Conservation (phyloP, 257 asterid species). For the Paulownia fortunei region DNA sequence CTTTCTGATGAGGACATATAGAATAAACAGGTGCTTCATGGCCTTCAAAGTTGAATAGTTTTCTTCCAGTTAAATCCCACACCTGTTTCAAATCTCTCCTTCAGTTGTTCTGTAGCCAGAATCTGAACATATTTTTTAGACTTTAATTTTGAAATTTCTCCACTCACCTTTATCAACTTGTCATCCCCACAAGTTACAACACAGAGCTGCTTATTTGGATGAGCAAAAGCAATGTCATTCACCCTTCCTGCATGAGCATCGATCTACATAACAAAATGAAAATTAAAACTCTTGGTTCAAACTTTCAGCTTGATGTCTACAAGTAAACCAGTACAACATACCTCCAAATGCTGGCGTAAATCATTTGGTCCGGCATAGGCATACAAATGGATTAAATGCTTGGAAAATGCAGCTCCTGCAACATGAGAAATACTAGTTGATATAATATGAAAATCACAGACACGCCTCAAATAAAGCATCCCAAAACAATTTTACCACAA, state of each 20-base stretch:
- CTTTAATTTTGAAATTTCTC: slow-evolving; percentile 16
- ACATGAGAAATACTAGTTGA: slow-evolving; percentile 33
- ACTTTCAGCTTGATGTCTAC: slow-evolving; percentile 19
- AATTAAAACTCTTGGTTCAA: slow-evolving; percentile 29
- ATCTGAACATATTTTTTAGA: slow-evolving; percentile 17
- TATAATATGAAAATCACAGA: slow-evolving; percentile 28
- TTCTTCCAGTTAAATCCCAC: slow-evolving; percentile 93
- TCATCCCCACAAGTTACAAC: slow-evolving; percentile 97
- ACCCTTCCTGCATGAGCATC: slow-evolving; percentile 96
- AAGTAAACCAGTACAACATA: slow-evolving; percentile 29
- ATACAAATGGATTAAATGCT: slow-evolving; percentile 92
- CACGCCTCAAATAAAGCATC: slow-evolving; percentile 6
- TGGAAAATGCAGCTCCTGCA: slow-evolving; percentile 94
- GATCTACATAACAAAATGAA: slow-evolving; percentile 56
- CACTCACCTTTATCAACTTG: slow-evolving; percentile 81
- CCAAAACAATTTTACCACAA: slow-evolving; percentile 60
- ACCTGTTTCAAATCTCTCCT: slow-evolving; percentile 66
- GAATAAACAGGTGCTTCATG: slow-evolving; percentile 98
- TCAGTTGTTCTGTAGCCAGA: slow-evolving; percentile 37
- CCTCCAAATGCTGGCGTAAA: slow-evolving; percentile 92
- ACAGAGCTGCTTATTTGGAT: slow-evolving; percentile 92
- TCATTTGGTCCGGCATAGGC: slow-evolving; percentile 84
- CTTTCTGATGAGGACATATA: slow-evolving; percentile 96
- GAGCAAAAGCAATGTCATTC: slow-evolving; percentile 93
- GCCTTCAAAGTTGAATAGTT: slow-evolving; percentile 90